Base-by-base conservation (phyloP, 768 basidiomycete species). In the Epithele typhae region DNA sequence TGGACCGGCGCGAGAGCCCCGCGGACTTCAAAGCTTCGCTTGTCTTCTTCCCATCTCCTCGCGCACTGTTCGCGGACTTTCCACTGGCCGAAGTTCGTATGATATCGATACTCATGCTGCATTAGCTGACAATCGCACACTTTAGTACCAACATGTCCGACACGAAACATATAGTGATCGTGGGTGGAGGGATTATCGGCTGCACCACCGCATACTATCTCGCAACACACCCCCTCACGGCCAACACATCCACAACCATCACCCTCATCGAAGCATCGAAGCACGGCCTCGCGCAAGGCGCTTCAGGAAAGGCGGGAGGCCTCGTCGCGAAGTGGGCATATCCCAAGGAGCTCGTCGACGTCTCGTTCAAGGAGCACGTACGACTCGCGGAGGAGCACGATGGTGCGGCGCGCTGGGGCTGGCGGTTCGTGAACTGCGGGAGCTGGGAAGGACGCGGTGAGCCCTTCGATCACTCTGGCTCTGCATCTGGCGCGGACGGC, bases 151-250 rank as follows among this genome's bases (percentile, higher is more conserved):
- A n/a, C 24, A 41, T 41, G 40, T 34, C 42, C 11, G 1, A 30
- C 6, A 25, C 27, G 22, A 43, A 30, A 15, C 55, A 78, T 40
- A 82, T 93, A 44, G 76, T 88, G 24, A 78, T 94, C 49, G 73
- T 94, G 50, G 91, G 92, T 22, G 92, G 83, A 18, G 92, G 92
- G 0, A 92, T 93, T 54, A 85, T 92, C 33, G 92, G 92, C 8
- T 82, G 84, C 48, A 84, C 84, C 1, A 87, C 83, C 0, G 89
- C 90, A 12, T 92, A 88, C 68, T 92, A 87, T 63, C 72, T 91
- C 42, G 68, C 84, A 12, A 72, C 72, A 19, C 80, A 84, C 51
- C 76, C 78, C 3, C 66, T 63, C 8, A 79, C 73, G 56, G 57
- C 68, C 14, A 49, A 68, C 3, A 49, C 65, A 9, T 63, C 60